A percentile compares a stretch with the other conserved stretches of the same genome.
These are phyloP conservation scores for Zizania latifolia DNA, from an alignment of 176 grass and related monocot species.

Conservation along the genomic window DNA sequence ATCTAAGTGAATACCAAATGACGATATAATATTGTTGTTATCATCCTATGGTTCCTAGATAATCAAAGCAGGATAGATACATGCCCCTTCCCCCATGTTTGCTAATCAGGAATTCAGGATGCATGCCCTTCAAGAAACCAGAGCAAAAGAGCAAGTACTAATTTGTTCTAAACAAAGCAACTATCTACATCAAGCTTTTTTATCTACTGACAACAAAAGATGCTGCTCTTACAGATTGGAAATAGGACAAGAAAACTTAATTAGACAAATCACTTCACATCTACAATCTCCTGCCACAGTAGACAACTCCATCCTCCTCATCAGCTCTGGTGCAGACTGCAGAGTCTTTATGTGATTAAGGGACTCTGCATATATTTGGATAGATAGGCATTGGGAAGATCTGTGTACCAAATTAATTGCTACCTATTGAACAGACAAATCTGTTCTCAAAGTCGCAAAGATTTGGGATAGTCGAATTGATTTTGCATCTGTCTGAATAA, in stretches of 20 bases:
- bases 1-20: neutral
- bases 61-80: neutral
- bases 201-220: neutral
- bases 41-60: neutral
- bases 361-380: conserved; percentile 42
- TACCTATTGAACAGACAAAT: neutral
- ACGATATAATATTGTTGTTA: neutral
- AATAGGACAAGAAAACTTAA: neutral
- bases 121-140: conserved; percentile 6
- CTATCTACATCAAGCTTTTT: neutral
- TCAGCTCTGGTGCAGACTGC: conserved; percentile 51
- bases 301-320: too few species aligned
- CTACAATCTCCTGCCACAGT: too few species aligned
- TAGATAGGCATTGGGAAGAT: conserved; percentile 32
- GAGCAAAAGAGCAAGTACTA: neutral
- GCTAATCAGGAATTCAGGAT: neutral
- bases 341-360: conserved; percentile 32
- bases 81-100: conserved; percentile 3
- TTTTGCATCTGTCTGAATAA: neutral
- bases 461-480: neutral
- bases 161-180: neutral
- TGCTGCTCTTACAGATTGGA: neutral
- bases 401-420: conserved; percentile 43
- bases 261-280: neutral
- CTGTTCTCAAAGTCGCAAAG: neutral